Conservation (phyloP, 1,284 basidiomycete genomes). For the Peniophora sp. region DNA sequence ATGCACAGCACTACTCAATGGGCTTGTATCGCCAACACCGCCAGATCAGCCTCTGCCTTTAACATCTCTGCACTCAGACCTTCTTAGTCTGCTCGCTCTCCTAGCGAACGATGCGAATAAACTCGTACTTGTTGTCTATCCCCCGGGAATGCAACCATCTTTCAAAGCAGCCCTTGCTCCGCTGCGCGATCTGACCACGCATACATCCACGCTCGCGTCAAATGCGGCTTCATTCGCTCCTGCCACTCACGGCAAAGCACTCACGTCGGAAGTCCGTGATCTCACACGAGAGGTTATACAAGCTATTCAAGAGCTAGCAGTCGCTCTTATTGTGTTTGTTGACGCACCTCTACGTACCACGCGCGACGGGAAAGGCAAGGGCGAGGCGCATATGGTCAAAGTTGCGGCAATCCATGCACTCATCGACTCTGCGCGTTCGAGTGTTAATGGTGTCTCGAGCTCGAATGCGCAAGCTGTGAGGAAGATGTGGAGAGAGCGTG, state of each 20-base stretch:
- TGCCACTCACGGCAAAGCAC: slow-evolving; percentile 40
- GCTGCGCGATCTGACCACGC: slow-evolving; percentile 48
- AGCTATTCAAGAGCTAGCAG: slow-evolving; percentile 33
- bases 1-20: slow-evolving; percentile 36
- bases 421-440: slow-evolving; percentile 41
- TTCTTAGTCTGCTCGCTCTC: slow-evolving; percentile 52
- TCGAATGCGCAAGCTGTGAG: slow-evolving; percentile 55
- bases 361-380: slow-evolving; percentile 7
- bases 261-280: slow-evolving; percentile 40
- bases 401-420: slow-evolving; percentile 60
- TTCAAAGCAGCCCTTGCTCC: slow-evolving; percentile 47
- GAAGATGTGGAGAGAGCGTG: slow-evolving; percentile 47
- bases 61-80: slow-evolving; percentile 43
- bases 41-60: slow-evolving; percentile 19
- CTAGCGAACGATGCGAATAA: slow-evolving; percentile 58
- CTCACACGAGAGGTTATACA: slow-evolving; percentile 38
- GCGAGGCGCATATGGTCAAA: slow-evolving; percentile 50
- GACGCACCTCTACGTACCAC: background rate
- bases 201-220: slow-evolving; percentile 48
- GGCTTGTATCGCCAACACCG: slow-evolving; percentile 15
- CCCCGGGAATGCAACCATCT: slow-evolving; percentile 40
- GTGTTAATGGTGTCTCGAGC: slow-evolving; percentile 36
- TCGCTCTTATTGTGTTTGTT: slow-evolving; percentile 12
- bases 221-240: slow-evolving; percentile 45
- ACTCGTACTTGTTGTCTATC: slow-evolving; percentile 56